Base-by-base conservation (phyloP, 2,329 filamentous ascomycete genomes). In the Metarhizium brunneum region DNA sequence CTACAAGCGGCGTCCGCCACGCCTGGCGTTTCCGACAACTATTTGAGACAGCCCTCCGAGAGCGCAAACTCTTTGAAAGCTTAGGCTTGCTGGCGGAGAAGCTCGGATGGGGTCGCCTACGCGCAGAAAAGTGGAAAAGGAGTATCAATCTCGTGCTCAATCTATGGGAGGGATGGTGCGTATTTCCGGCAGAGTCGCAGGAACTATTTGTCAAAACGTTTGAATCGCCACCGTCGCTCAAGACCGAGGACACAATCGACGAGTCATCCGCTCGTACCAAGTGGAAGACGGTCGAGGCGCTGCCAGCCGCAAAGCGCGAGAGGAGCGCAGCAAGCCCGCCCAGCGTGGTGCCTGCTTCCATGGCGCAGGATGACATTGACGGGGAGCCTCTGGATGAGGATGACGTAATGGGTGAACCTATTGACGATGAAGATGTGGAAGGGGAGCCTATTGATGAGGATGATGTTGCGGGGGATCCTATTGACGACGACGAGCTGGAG, bases 1-100 rank as follows among this genome's bases (percentile, higher is more conserved):
- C 87, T 1, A 90, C 85, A 10, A 88, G 87, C 60, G 87, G 86
- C 2, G 85, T 92, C 29, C 84, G 88, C 2, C 88, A 92, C 67
- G 88, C 89, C 3, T 96, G 91, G 89, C 86, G 90, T 54, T 96
- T 91, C 65, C 80, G 91, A 25, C 84, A 88, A 61, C 78, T 92
- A 3, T 90, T 96, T 59, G 90, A 95, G 67, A 76, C 77, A 0
- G 83, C 86, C 1, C 76, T 96, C 29, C 83, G 82, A 35, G 73
- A 81, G 8, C 81, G 84, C 55, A 81, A 83, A 56, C 83, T 86
- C 0, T 95, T 96, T 64, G 87, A 88, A 64, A 78, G 81, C 48
- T 78, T 96, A 3, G 91, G 91, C 1, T 74, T 81, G 55, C 79
- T 95, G 57, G 84, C 90, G 7, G 85, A 86, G 62, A 84, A 82